phyloP scores from a whole-genome alignment of 2,329 filamentous ascomycete genomes.

The Domatiomyces catenatus region DNA sequence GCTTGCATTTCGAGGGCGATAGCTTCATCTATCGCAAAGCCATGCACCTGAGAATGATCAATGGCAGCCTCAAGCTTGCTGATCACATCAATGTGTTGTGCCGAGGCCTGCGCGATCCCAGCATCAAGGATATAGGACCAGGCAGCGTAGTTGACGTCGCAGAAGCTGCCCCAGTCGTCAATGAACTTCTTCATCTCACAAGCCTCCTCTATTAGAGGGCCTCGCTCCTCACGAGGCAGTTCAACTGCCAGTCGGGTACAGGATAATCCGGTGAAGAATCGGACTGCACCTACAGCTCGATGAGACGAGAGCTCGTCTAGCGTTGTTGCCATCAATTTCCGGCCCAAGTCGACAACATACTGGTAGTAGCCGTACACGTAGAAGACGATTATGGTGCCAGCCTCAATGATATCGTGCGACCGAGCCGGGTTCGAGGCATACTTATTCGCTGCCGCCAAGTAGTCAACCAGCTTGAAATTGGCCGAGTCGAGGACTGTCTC shows the following conservation, averaged over 20 bases:
- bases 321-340: slow-evolving; percentile 25
- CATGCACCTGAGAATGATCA: slow-evolving; percentile 44
- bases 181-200: slow-evolving; percentile 36
- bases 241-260: slow-evolving; percentile 30
- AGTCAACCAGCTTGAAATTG: slow-evolving; percentile 36
- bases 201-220: slow-evolving; percentile 34
- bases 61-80: slow-evolving; percentile 41
- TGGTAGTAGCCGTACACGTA: slow-evolving; percentile 32
- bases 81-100: slow-evolving; percentile 32
- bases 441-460: slow-evolving; percentile 32
- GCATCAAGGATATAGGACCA: slow-evolving; percentile 43
- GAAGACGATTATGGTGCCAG: slow-evolving; percentile 32
- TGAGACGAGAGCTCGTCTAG: slow-evolving; percentile 32
- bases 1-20: slow-evolving; percentile 46
- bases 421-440: slow-evolving; percentile 35
- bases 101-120: slow-evolving; percentile 36
- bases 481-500: slow-evolving; percentile 39
- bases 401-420: slow-evolving; percentile 41
- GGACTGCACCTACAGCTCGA: slow-evolving; percentile 27
- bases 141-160: slow-evolving; percentile 44
- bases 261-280: slow-evolving; percentile 32
- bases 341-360: slow-evolving; percentile 29
- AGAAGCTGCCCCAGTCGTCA: slow-evolving; percentile 37
- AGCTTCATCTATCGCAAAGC: slow-evolving; percentile 44
- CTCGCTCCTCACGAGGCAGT: slow-evolving; percentile 30